A percentile compares a stretch with the other conserved stretches of the same genome.
Conservation (phyloP, 2,329 filamentous ascomycete genomes). For the Aureobasidium sp. region DNA sequence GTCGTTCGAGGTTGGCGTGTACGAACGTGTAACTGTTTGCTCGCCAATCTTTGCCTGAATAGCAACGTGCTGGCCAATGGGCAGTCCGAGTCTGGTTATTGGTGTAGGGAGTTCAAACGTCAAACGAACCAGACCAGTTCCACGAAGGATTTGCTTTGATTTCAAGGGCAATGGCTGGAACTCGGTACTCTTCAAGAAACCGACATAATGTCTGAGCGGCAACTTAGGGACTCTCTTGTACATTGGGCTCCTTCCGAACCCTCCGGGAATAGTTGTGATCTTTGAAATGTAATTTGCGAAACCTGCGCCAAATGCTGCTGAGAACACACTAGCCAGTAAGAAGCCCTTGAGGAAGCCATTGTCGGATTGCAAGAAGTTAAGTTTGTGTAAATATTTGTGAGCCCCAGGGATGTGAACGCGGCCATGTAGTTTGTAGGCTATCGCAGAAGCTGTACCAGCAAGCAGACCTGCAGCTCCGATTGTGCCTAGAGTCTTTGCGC, state of each 20-base stretch:
- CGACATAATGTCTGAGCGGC: constrained; percentile 22
- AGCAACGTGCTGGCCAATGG: constrained; percentile 25
- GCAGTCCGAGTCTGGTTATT: constrained; percentile 21
- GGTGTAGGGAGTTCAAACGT: constrained; percentile 21
- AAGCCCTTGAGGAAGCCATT: constrained; percentile 31
- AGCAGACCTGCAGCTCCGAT: background rate
- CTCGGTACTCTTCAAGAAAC: constrained; percentile 42
- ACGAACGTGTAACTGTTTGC: constrained; percentile 16
- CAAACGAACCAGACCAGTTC: constrained; percentile 19
- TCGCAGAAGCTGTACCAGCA: background rate
- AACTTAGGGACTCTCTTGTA: constrained; percentile 1
- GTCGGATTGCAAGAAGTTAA: background rate
- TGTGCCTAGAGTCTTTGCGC: background rate
- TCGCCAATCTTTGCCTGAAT: constrained; percentile 22
- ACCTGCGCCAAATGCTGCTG: constrained; percentile 12
- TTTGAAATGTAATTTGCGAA: constrained; percentile 14
- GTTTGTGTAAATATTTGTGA: background rate
- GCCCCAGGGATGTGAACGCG: background rate
- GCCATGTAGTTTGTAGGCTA: background rate
- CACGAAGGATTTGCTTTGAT: constrained; percentile 15
- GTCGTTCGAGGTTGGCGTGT: constrained; percentile 25
- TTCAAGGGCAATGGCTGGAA: constrained; percentile 41
- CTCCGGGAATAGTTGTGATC: constrained; percentile 13
- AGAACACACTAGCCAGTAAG: constrained; percentile 24
- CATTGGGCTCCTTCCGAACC: background rate